phyloP scores from a whole-genome alignment of 1,139 yeast species.

The Sugiyamaella neomexicana region DNA sequence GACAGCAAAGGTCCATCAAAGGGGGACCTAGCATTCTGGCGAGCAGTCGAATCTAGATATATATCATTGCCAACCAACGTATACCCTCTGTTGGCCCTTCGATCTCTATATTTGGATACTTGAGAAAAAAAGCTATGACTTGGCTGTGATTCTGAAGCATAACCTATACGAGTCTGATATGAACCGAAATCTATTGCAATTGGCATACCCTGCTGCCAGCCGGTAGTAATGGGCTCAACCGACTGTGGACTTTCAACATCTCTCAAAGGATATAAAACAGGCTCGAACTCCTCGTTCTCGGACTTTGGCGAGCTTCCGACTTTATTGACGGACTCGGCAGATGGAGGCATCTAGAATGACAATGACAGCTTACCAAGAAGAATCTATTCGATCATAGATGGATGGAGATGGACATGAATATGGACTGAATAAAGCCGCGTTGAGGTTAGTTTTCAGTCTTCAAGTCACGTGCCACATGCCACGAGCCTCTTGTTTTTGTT shows the following conservation, averaged over 20 bases:
- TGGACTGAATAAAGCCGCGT: too few relatives aligned
- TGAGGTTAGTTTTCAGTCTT: too few relatives aligned
- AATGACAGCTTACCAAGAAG: neutral
- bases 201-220: slow-evolving; percentile 60
- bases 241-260: slow-evolving; percentile 41
- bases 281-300: slow-evolving; percentile 28
- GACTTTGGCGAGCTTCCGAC: slow-evolving; percentile 6
- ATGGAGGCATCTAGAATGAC: slow-evolving; percentile 11
- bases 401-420: neutral
- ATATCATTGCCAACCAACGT: slow-evolving; percentile 84
- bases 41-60: slow-evolving; percentile 64
- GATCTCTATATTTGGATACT: slow-evolving; percentile 73
- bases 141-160: slow-evolving; percentile 56
- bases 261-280: slow-evolving; percentile 47
- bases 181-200: slow-evolving; percentile 73
- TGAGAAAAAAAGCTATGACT: slow-evolving; percentile 67
- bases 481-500: too few relatives aligned
- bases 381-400: neutral
- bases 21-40: slow-evolving; percentile 71
- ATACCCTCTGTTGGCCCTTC: slow-evolving; percentile 62
- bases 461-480: too few relatives aligned
- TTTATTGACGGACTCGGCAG: slow-evolving; percentile 6
- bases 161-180: slow-evolving; percentile 68
- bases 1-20: slow-evolving; percentile 84
- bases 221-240: slow-evolving; percentile 54